Base-by-base conservation (phyloP, 2,329 filamentous ascomycete genomes). In the Aspergillus sp. region DNA sequence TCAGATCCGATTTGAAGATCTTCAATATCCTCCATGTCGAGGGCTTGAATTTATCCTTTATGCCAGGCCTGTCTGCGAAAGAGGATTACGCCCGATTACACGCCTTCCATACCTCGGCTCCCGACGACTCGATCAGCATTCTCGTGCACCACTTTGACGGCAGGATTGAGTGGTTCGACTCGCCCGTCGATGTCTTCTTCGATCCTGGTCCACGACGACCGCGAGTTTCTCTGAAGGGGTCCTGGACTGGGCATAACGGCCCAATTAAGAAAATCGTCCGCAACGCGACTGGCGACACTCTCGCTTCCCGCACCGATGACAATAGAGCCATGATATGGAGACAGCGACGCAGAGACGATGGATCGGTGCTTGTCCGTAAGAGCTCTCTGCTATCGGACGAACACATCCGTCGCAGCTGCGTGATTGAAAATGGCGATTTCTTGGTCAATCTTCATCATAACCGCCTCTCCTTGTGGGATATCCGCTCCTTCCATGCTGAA, bases 61-160 rank as follows among this genome's bases (percentile, higher is more conserved):
- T 55, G 36, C 34, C 48, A 8, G 53, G 40, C 8, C 32, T 51
- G 12, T 42, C 48, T 8, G 34, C 37, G 4, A 42, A 53, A 13
- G 58, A 66, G 34, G 68, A 74, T 43, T 74, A 89, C 53, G 72
- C 79, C 8, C 81, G 84, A 47, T 74, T 88, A 27, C 72, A 79
- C 49, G 75, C 74, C 26, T 93, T 88, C 49, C 86, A 80, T 50
- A 77, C 80, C 17, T 62, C 61, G 37, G 69, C 68, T 34, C 61
- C 67, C 2, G 71, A 70, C 4, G 79, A 80, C 5, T 73, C 75
- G 26, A 66, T 93, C 22, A 77, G 79, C 29, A 59, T 98, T 14
- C 64, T 96, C 8, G 64, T 85, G 4, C 89, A 98, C 55, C 78
- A 82, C 43, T 89, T 94, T 45, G 81, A 91, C 50, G 89, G 89